Conservation (phyloP, 345 rosid genomes). For the Brassica rapa region DNA sequence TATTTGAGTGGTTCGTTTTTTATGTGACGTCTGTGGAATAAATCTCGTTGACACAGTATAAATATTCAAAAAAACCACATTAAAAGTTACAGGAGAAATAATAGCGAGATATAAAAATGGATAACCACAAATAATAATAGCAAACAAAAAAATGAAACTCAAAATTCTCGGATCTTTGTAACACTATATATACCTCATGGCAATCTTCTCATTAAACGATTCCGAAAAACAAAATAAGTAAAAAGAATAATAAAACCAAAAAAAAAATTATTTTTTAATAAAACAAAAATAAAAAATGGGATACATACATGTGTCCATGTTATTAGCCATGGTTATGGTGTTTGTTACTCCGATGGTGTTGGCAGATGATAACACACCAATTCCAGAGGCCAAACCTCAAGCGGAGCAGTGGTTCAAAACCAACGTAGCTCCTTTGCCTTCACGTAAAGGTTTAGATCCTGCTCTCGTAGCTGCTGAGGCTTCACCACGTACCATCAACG, state of each 20-base stretch:
- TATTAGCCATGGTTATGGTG: slow-evolving; percentile 27
- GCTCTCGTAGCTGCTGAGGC: slow-evolving; percentile 53
- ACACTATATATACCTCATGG: slow-evolving; percentile 15
- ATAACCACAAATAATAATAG: slow-evolving; percentile 36
- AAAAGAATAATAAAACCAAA: not conserved
- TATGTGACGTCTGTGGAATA: not conserved
- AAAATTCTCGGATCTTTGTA: not conserved
- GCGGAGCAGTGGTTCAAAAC: slow-evolving; percentile 45
- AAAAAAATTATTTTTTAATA: not conserved
- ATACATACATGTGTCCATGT: slow-evolving; percentile 32
- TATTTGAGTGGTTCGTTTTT: not conserved
- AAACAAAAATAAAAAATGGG: slow-evolving; percentile 23
- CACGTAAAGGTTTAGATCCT: slow-evolving; percentile 50
- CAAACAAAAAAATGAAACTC: slow-evolving; percentile 13
- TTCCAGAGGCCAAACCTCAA: slow-evolving; percentile 43
- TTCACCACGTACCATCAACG: slow-evolving; percentile 42
- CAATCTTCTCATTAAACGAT: slow-evolving; percentile 1
- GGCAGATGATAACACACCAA: slow-evolving; percentile 32
- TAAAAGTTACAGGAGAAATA: not conserved
- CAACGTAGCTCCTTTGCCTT: slow-evolving; percentile 36
- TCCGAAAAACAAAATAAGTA: not conserved
- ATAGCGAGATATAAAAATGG: not conserved
- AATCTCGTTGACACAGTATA: not conserved
- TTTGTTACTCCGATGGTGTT: slow-evolving; percentile 29
- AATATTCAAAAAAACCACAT: not conserved